A percentile compares a stretch with the other conserved stretches of the same genome.
These are phyloP conservation scores for Monilinia vaccinii-corymbosi DNA, from an alignment of 2,329 filamentous ascomycete species.

Conservation along the genomic window DNA sequence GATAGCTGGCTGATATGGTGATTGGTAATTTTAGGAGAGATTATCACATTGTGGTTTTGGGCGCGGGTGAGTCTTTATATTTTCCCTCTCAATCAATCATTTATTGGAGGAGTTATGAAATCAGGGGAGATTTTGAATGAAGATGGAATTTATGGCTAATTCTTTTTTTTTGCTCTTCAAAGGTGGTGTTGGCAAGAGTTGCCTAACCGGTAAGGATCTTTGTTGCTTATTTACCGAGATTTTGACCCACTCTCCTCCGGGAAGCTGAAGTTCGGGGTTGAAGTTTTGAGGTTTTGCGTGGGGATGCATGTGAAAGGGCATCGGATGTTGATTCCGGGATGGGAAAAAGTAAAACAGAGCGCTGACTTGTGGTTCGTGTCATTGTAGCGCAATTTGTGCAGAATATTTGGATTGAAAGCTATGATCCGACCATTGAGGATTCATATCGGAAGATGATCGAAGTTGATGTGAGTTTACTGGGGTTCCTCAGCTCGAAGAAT, in stretches of 20 bases:
- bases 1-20: conserved; percentile 3
- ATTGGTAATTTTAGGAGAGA: conserved; percentile 38
- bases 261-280: background rate
- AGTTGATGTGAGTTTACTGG: conserved; percentile 51
- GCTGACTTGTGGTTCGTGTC: conserved; percentile 5
- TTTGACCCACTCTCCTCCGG: conserved; percentile 7
- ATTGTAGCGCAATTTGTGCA: conserved; percentile 61
- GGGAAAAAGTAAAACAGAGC: background rate
- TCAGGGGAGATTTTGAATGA: background rate
- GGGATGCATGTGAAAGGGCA: background rate
- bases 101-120: background rate
- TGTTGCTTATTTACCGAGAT: background rate
- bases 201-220: conserved; percentile 53
- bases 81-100: background rate
- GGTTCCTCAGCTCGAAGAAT: background rate
- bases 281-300: background rate
- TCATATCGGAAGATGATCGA: conserved; percentile 52
- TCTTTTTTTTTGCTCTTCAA: conserved; percentile 25
- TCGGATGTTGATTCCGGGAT: background rate
- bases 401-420: conserved; percentile 66
- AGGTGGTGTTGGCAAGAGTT: conserved; percentile 69
- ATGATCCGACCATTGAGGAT: conserved; percentile 54
- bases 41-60: conserved; percentile 58
- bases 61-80: conserved; percentile 38
- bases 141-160: conserved; percentile 15